Evolutionary conservation across 2,329 filamentous ascomycete species (phyloP), one percentile per base, ranked within the genome.

Genomic region (Didymella pinodella): DNA sequence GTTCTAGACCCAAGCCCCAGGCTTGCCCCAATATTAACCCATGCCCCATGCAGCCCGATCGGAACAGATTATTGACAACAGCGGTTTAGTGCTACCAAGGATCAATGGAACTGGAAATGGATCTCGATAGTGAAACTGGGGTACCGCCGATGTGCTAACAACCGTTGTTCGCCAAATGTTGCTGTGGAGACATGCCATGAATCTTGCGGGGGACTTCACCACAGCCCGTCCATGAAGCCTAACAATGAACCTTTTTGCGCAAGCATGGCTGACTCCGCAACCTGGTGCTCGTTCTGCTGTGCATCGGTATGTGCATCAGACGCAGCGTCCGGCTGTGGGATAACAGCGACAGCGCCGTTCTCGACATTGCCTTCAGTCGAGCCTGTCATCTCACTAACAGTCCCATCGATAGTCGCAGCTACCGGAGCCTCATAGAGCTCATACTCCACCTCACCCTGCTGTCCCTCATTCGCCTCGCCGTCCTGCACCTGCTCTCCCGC

Each of bases 1-100:
- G 53, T 55, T 55, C 53, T 55, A 55, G 53, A 55, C 53, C 52
- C 26, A 28, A 44, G 41, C 41, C 25, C 14, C 14, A 28, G 41
- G 41, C 44, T 36, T 20, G 45, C 46, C 53, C 53, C 46, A 48
- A 55, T 49, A 55, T 49, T 55, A 55, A 49, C 18, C 38, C 45
- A 47, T 54, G 34, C 32, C 44, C 22, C 43, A 54, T 31, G 8
- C 44, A 28, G 41, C 44, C 51, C 53, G 45, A 49, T 48, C n/a
- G 25, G 29, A 12, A n/a, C 46, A 44, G 2, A 12, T 18, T 14
- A 25, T 44, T 20, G 36, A 41, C 36, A 20, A 50, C 38, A 40
- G 16, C 18, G 48, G 48, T 45, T 36, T 52, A 52, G 48, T 26
- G 28, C 20, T 18, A 44, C 31, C 48, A 38, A 10, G 31, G 34